Conservation (phyloP, 257 asterid genomes). For the Datura wrightii region DNA sequence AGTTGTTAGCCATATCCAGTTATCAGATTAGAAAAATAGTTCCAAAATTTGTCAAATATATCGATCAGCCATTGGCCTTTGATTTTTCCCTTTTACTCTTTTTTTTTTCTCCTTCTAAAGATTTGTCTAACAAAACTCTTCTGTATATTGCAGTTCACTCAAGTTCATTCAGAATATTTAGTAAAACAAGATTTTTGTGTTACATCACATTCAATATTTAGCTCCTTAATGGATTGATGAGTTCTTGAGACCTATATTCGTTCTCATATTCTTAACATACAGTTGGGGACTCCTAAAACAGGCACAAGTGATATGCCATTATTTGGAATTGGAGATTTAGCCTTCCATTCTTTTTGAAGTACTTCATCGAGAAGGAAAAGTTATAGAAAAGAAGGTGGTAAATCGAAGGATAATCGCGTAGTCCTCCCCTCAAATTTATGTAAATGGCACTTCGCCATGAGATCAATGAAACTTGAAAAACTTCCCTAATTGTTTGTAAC, state of each 20-base stretch:
- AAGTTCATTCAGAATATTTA: neutral
- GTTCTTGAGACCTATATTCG: neutral
- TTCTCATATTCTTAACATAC: neutral
- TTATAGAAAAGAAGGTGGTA: neutral
- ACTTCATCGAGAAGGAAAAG: neutral
- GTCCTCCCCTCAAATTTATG: neutral
- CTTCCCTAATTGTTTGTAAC: too few species aligned
- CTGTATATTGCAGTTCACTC: neutral
- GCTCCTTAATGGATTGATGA: neutral
- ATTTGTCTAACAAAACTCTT: neutral
- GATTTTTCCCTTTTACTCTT: neutral
- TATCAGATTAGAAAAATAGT: neutral
- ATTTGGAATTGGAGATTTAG: neutral
- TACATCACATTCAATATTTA: neutral
- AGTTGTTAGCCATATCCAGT: neutral
- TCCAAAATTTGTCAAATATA: neutral
- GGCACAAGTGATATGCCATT: neutral
- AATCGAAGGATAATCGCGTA: neutral
- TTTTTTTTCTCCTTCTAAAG: neutral
- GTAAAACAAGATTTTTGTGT: neutral
- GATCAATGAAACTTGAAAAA: neutral
- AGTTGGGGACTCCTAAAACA: neutral
- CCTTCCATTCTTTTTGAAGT: neutral
- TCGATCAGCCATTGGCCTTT: neutral
- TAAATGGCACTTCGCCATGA: neutral